Percentiles rank a stretch among this genome's conserved stretches.
phyloP scores from a whole-genome alignment of 2,329 filamentous ascomycete genomes.

The Knufia petricola region DNA sequence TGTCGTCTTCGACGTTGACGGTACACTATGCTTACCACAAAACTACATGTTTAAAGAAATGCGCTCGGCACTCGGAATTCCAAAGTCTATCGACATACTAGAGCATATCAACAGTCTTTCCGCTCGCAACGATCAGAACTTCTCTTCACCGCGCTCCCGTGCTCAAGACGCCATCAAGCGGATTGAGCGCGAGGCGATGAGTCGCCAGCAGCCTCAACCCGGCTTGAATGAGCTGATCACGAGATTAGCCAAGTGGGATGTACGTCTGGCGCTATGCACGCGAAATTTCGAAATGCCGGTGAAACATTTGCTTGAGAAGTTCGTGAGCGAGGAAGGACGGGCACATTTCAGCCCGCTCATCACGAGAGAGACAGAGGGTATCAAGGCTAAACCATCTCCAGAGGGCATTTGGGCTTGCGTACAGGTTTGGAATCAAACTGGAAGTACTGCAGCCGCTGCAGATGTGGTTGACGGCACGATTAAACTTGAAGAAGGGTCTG shows the following conservation, averaged over 20 bases:
- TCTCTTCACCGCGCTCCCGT: slow-evolving; percentile 17
- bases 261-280: slow-evolving; percentile 82
- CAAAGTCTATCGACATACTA: slow-evolving; percentile 69
- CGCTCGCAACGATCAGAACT: slow-evolving; percentile 26
- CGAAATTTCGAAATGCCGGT: slow-evolving; percentile 69
- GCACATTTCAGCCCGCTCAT: slow-evolving; percentile 18
- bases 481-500: slow-evolving; percentile 9
- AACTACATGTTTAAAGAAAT: slow-evolving; percentile 94
- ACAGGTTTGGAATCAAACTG: slow-evolving; percentile 15
- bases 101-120: slow-evolving; percentile 74
- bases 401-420: slow-evolving; percentile 22
- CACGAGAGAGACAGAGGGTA: slow-evolving; percentile 20
- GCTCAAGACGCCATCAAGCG: slow-evolving; percentile 65
- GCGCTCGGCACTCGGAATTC: slow-evolving; percentile 63
- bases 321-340: slow-evolving; percentile 14
- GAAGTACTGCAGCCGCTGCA: not conserved
- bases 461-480: not conserved
- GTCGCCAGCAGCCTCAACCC: slow-evolving; percentile 66
- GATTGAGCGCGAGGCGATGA: slow-evolving; percentile 77
- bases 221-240: slow-evolving; percentile 70
- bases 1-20: slow-evolving; percentile 86
- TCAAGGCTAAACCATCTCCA: slow-evolving; percentile 20
- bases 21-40: slow-evolving; percentile 83
- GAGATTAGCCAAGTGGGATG: slow-evolving; percentile 54
- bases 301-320: slow-evolving; percentile 27